Evolutionary conservation across 371 early-diverging fungal species (phyloP).

Genomic region (Mucor indicus): DNA sequence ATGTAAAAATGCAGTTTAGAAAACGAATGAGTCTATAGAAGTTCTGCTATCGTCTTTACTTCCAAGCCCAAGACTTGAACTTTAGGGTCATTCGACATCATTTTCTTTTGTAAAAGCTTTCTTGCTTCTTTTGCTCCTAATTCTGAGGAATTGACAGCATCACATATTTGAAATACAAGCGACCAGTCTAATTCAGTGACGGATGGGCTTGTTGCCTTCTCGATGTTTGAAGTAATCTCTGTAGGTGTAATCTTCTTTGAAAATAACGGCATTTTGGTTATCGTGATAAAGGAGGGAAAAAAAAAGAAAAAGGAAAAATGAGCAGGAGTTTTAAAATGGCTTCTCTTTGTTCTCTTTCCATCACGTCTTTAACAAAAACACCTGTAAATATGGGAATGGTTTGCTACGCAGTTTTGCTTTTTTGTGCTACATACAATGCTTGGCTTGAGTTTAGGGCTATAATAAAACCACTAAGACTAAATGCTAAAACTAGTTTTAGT

Average conservation of each 20-base stretch:
- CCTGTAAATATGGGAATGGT: too few species aligned
- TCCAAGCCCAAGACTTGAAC: conserved; percentile 38
- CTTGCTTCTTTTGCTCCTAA: conserved; percentile 50
- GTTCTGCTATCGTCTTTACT: conserved; percentile 12
- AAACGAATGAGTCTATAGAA: not conserved
- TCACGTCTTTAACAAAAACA: too few species aligned
- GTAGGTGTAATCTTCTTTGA: conserved; percentile 46
- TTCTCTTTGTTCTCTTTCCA: too few species aligned
- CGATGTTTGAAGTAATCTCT: conserved; percentile 36
- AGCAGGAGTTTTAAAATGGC: too few species aligned
- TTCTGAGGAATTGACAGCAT: conserved; percentile 35
- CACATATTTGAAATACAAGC: conserved; percentile 40
- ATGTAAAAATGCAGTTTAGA: not conserved
- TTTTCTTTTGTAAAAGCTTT: conserved; percentile 48
- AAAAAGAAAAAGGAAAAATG: conserved; percentile 2
- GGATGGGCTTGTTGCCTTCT: conserved; percentile 24
- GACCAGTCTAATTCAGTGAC: conserved; percentile 39
- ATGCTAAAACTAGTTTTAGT: too few species aligned
- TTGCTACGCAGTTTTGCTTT: too few species aligned
- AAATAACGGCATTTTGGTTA: conserved; percentile 28
- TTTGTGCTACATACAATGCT: too few species aligned
- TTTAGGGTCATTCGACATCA: conserved; percentile 29
- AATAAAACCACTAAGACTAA: too few species aligned
- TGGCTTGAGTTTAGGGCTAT: too few species aligned
- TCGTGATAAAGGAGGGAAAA: conserved; percentile 5